Base-by-base conservation (phyloP, 2,329 filamentous ascomycete species). In the Fusarium penzigii region DNA sequence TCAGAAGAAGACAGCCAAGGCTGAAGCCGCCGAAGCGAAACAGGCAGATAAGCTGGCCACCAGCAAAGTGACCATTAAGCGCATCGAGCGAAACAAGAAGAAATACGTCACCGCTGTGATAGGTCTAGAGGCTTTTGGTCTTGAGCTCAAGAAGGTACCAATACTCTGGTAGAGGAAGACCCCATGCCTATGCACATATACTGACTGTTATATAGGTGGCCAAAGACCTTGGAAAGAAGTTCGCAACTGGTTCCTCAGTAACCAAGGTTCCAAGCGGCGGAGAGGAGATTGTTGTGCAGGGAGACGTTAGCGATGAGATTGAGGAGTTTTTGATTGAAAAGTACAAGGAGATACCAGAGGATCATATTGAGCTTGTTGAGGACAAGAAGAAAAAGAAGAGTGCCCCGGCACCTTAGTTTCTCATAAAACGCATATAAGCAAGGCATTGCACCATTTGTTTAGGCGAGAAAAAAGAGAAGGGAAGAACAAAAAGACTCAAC, bases 191-290 rank as follows among this genome's bases (percentile, higher is more conserved):
- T 11, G 42, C 36, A n/a, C 32, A 14, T 17, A 17, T 39, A 29
- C 44, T 45, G 58, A 42, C 59, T 65, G 12, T 44, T 41, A 20
- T 17, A 25, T 39, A 78, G 75, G 80, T 96, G 8, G 87, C 92
- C 52, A 97, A 97, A 79, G 94, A 97, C 68, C 87, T 97, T 63
- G 94, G 94, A 57, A 99, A 97, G 83, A 97, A 97, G 76, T 97
- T 99, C 69, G 94, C 94, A 29, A 97, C 94, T 10, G 94, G 94
- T 1, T 88, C 87, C 14, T 92, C 88, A 42, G 94, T 99, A 42
- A 97, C 93, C 9, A 96, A 97, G 76, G 83, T 89, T 2, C 83
- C 91, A 0, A 86, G 85, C 49, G 91, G 90, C 17, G 89, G 89
- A 16, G 94, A 99, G 74, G 94, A 97, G 75, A 97, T 99, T 70